phyloP scores from a whole-genome alignment of 108 stramenopile genomes.

The Skeletonema grethae region DNA sequence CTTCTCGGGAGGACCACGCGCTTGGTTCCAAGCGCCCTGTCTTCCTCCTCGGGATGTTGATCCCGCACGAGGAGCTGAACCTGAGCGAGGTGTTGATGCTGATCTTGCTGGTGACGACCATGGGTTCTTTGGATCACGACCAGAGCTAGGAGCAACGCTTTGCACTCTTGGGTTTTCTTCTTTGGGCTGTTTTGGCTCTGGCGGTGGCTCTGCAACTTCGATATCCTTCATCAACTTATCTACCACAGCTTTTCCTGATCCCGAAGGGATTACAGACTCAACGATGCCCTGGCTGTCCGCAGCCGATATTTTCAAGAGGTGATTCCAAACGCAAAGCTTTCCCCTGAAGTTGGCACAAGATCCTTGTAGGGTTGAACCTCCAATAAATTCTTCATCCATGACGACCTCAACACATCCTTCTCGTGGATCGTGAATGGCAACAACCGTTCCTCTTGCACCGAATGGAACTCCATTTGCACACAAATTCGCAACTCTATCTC shows the following conservation, averaged over 20 bases:
- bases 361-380: conserved; percentile 92
- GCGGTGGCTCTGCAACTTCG: conserved; percentile 34
- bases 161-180: not conserved
- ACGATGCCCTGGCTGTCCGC: conserved; percentile 69
- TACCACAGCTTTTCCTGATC: conserved; percentile 65
- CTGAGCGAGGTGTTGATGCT: conserved; percentile 34
- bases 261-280: conserved; percentile 70
- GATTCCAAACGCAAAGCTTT: conserved; percentile 91
- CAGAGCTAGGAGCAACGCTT: conserved; percentile 12
- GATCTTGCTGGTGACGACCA: conserved; percentile 23
- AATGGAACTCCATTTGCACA: conserved; percentile 93
- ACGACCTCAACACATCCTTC: conserved; percentile 97
- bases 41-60: conserved; percentile 39
- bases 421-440: conserved; percentile 87
- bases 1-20: conserved; percentile 66
- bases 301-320: conserved; percentile 77
- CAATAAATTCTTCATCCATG: conserved; percentile 98
- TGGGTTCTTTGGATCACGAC: conserved; percentile 24
- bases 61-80: conserved; percentile 44
- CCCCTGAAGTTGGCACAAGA: conserved; percentile 94
- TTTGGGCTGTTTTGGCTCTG: conserved; percentile 16
- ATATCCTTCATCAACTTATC: conserved; percentile 63
- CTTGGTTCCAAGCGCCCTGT: conserved; percentile 69
- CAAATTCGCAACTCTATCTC: conserved; percentile 94
- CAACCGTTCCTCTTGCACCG: conserved; percentile 95